Base-by-base conservation (phyloP, 1,139 yeast species). In the Eremothecium gossypii region DNA sequence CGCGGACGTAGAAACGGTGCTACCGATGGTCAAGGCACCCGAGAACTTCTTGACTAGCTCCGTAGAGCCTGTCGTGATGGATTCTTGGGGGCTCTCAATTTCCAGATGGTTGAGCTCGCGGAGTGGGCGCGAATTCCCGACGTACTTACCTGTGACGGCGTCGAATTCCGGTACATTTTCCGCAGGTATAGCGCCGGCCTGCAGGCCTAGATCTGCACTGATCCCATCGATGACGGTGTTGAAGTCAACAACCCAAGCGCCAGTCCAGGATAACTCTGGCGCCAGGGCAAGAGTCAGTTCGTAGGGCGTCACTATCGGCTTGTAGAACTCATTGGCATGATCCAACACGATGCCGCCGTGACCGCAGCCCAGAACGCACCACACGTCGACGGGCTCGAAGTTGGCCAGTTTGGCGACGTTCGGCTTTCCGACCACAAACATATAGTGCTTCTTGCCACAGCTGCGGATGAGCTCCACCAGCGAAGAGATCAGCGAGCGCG, bases 401-500 rank as follows among this genome's bases (percentile, higher is more conserved):
- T 91, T 91, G 9, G 98, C 98, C 42, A 91, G 69, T 56, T 91
- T 91, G 33, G 98, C 95, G 4, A 91, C 96, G 57, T 91, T 91
- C n/a, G 97, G 97, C 60, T 93, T 93, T 11, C 99, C 99, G 7
- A 91, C 97, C 6, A 89, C 97, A 66, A 91, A 87, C 54, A 86
- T 73, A 58, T 91, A 91, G 51, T 84, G 91, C 58, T 93, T 93
- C 63, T 91, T 91, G 2, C 87, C 96, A 0, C 93, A 87, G 4
- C 69, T 71, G 41, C 71, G 73, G 45, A 91, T 76, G 62, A 80
- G 74, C 23, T 66, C 57, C 20, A 76, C 73, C 4, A 87, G 74
- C 30, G 72, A 70, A 46, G 78, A 75, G 39, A 89, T 69, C 28
- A 87, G 67, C 8, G 63, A 68, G 43, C 76, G 77, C 13, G 95